Evolutionary conservation across 441 rosid species (phyloP).

Genomic region (Omphalea diandra): DNA sequence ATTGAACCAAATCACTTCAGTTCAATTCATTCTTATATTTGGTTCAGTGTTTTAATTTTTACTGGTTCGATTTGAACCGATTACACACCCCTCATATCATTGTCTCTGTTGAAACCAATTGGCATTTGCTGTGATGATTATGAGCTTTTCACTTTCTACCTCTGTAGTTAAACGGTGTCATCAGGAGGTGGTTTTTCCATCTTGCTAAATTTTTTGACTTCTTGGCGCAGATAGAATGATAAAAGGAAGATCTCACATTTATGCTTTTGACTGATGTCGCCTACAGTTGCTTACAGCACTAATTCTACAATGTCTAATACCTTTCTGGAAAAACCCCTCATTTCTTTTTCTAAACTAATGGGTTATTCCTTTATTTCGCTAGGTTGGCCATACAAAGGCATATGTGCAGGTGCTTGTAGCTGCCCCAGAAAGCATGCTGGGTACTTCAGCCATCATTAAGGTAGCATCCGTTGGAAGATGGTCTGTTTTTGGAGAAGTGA

Average conservation of each 20-base stretch:
- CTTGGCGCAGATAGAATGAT: too few relatives aligned
- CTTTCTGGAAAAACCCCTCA: background rate
- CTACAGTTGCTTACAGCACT: too few relatives aligned
- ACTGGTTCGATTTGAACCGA: too few relatives aligned
- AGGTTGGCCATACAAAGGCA: slow-evolving; percentile 98
- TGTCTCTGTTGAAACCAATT: too few relatives aligned
- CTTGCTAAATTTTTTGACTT: background rate
- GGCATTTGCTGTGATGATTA: too few relatives aligned
- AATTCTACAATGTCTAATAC: background rate
- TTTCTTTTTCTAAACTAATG: slow-evolving; percentile 3
- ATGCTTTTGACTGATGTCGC: background rate
- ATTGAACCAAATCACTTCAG: too few relatives aligned
- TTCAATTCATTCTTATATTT: too few relatives aligned
- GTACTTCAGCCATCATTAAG: slow-evolving; percentile 72
- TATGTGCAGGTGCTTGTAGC: slow-evolving; percentile 83
- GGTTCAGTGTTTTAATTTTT: too few relatives aligned
- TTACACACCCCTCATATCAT: too few relatives aligned
- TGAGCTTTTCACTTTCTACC: too few relatives aligned
- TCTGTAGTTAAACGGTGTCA: too few relatives aligned
- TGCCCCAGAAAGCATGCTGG: slow-evolving; percentile 69
- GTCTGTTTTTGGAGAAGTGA: slow-evolving; percentile 89
- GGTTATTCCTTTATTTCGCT: slow-evolving; percentile 21
- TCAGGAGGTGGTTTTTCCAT: too few relatives aligned
- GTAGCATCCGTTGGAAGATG: slow-evolving; percentile 92
- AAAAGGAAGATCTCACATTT: background rate